A percentile compares a stretch with the other conserved stretches of the same genome.
phyloP scores from a whole-genome alignment of 169 alveolate species.

The Plasmodium vinckei region DNA sequence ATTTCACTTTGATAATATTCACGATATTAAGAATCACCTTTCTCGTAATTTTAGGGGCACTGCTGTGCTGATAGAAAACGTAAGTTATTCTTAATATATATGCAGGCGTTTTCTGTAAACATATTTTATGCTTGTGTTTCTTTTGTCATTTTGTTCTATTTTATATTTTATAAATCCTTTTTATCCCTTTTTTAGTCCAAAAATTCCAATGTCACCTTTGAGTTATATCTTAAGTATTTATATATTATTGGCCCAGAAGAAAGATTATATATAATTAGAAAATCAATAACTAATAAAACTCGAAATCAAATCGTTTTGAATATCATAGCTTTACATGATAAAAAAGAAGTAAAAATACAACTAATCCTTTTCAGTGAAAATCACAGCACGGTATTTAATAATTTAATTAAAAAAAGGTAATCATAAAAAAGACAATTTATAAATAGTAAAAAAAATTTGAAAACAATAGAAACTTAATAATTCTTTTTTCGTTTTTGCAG shows the following conservation, averaged over 20 bases:
- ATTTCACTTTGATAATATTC: slow-evolving; percentile 36
- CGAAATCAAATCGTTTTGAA: background rate
- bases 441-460: background rate
- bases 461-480: background rate
- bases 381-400: slow-evolving; percentile 4
- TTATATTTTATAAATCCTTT: too few relatives aligned
- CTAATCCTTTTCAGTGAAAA: slow-evolving; percentile 28
- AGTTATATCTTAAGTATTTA: slow-evolving; percentile 35
- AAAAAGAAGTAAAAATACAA: slow-evolving; percentile 11
- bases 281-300: slow-evolving; percentile 10
- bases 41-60: slow-evolving; percentile 34
- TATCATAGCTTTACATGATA: slow-evolving; percentile 13
- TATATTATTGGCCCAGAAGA: slow-evolving; percentile 19
- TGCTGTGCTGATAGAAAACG: slow-evolving; percentile 22
- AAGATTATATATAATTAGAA: slow-evolving; percentile 28
- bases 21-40: slow-evolving; percentile 23
- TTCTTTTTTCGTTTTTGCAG: slow-evolving; percentile 13
- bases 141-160: too few relatives aligned
- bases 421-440: background rate
- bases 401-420: slow-evolving; percentile 35
- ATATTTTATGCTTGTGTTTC: too few relatives aligned
- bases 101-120: too few relatives aligned
- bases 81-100: background rate
- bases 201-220: slow-evolving; percentile 13
- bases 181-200: too few relatives aligned